phyloP scores from a whole-genome alignment of 352 stramenopile genomes.

The Phytophthora sp. region DNA sequence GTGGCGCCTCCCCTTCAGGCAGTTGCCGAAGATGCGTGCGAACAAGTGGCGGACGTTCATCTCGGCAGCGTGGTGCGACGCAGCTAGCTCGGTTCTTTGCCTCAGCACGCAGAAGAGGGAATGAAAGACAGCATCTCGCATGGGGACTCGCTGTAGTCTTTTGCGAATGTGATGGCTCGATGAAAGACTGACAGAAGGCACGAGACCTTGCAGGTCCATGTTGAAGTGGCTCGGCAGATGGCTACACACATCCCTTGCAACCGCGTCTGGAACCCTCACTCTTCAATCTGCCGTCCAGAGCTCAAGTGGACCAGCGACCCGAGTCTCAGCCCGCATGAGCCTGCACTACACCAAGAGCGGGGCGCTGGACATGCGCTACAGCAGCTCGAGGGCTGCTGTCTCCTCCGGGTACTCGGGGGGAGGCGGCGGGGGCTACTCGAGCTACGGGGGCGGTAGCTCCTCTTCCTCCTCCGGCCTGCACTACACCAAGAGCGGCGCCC shows the following conservation, averaged over 20 bases:
- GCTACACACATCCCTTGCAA: conserved; percentile 22
- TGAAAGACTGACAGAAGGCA: neutral
- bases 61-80: neutral
- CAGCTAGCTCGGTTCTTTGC: neutral
- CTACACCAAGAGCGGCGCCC: conserved; percentile 28
- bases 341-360: conserved; percentile 35
- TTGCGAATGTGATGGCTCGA: neutral
- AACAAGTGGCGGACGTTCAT: neutral
- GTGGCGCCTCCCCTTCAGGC: conserved; percentile 9
- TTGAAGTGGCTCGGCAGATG: conserved; percentile 19
- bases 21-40: conserved; percentile 7
- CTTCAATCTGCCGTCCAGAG: neutral
- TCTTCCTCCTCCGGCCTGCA: conserved; percentile 10
- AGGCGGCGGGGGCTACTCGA: neutral
- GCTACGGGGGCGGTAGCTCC: neutral
- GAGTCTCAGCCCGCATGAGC: conserved; percentile 12
- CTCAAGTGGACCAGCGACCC: neutral
- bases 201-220: neutral
- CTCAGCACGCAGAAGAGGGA: neutral
- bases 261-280: neutral
- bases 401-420: neutral
- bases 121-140: neutral
- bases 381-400: conserved; percentile 18
- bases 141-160: neutral
- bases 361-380: conserved; percentile 31